A percentile compares a stretch with the other conserved stretches of the same genome.
These are phyloP conservation scores for Mycena capillaripes DNA, from an alignment of 768 basidiomycete genomes.

Conservation along the genomic window DNA sequence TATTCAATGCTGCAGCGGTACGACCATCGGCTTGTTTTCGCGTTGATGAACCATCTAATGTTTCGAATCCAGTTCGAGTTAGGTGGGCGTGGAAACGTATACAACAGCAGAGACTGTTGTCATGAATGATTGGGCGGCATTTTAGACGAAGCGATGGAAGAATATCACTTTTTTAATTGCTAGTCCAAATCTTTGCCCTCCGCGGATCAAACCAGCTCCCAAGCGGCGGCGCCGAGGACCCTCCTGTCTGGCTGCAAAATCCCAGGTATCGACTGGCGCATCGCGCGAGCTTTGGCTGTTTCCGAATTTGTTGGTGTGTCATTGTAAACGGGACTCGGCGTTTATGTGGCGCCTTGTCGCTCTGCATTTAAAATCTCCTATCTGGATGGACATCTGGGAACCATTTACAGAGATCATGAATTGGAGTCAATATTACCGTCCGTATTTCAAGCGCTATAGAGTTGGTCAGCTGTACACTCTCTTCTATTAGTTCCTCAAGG, in stretches of 20 bases:
- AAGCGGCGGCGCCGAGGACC: slow-evolving; percentile 25
- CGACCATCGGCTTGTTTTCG: background rate
- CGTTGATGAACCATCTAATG: background rate
- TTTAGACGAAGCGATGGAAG: slow-evolving; percentile 26
- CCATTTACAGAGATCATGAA: slow-evolving; percentile 20
- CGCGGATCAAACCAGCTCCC: slow-evolving; percentile 27
- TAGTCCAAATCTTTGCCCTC: slow-evolving; percentile 16
- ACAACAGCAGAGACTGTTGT: background rate
- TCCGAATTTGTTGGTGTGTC: slow-evolving; percentile 28
- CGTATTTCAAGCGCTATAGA: slow-evolving; percentile 34
- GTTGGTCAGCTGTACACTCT: background rate
- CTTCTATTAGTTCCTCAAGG: background rate
- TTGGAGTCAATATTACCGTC: slow-evolving; percentile 28
- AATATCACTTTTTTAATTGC: slow-evolving; percentile 22
- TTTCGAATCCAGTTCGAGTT: slow-evolving; percentile 3
- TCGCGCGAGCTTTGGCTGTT: slow-evolving; percentile 28
- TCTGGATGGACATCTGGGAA: slow-evolving; percentile 23
- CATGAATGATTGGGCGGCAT: background rate
- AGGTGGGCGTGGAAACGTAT: background rate
- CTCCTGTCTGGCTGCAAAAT: slow-evolving; percentile 26
- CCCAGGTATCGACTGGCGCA: slow-evolving; percentile 32
- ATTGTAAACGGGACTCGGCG: slow-evolving; percentile 7
- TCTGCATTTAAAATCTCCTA: slow-evolving; percentile 10
- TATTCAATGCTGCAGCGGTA: slow-evolving; percentile 24
- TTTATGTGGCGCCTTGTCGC: slow-evolving; percentile 34